Base-by-base conservation (phyloP, 345 rosid genomes). In the Ceriops tagal region DNA sequence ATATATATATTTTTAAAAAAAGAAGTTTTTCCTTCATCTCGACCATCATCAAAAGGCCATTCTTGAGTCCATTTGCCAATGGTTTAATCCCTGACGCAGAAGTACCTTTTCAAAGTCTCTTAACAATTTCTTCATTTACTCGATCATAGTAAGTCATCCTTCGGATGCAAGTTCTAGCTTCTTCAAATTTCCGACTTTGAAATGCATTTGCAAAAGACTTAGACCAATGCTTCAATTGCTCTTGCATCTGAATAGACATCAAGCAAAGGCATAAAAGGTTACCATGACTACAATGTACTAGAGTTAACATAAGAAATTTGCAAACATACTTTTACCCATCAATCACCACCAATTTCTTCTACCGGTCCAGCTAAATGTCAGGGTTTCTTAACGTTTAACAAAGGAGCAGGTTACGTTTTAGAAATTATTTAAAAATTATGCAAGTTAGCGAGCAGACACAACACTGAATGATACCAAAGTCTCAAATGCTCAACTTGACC, bases 91-190 rank as follows among this genome's bases (percentile, higher is more conserved):
- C 27, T 19, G 3, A 24, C n/a, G 58, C 39, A 6, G 8, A 49
- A 46, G 35, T 67, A 80, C 78, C 79, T 68, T 71, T 71, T 86
- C 75, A 89, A 47, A 89, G 91, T 86, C 83, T 91, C 85, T 83
- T 91, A 66, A 75, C 66, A 53, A 91, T 91, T 82, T 93, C 96
- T 85, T 91, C 97, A 46, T 72, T 82, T 28, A 83, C 89, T 39
- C 96, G 88, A 53, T 79, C 81, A 64, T 93, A 93, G 75, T 93
- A 93, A 67, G 89, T 89, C 98, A 89, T 91, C 76, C 95, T 89
- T 73, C 82, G 86, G 74, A 89, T 84, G 69, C 91, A 91, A 62
- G 65, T 62, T 53, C 63, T 64, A 69, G 97, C 95, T 72, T 88
- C 97, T 69, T 85, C 92, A 78, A 77, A 89, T 63, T 79, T 87